Percentiles rank a stretch among this genome's conserved stretches.
phyloP scores from a whole-genome alignment of 2,329 filamentous ascomycete genomes.

The Hypoxylon sp. region DNA sequence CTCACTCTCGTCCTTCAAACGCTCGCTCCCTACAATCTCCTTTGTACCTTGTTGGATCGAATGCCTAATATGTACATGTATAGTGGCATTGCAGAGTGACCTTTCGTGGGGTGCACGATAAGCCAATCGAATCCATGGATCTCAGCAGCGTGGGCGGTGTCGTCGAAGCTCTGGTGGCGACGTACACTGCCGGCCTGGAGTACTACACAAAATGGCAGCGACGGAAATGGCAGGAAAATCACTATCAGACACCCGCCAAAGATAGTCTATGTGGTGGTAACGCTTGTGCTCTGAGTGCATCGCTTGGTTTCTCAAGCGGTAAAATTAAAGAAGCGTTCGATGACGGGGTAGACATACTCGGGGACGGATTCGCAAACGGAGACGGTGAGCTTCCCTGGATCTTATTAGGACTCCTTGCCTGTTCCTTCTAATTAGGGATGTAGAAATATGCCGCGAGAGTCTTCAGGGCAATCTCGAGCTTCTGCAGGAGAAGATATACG shows the following conservation, averaged over 20 bases:
- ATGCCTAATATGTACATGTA: conserved; percentile 18
- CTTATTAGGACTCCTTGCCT: not conserved
- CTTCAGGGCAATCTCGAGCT: conserved; percentile 51
- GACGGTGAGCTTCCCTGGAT: conserved; percentile 52
- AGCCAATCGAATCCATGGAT: conserved; percentile 45
- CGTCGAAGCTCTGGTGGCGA: conserved; percentile 52
- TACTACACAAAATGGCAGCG: conserved; percentile 57
- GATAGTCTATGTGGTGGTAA: conserved; percentile 27
- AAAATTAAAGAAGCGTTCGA: conserved; percentile 55
- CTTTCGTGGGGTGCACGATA: conserved; percentile 41
- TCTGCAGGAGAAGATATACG: conserved; percentile 51
- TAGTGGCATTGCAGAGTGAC: conserved; percentile 7
- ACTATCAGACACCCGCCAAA: conserved; percentile 50
- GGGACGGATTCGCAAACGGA: conserved; percentile 55
- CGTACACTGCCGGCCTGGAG: conserved; percentile 53
- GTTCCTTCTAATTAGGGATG: conserved; percentile 13
- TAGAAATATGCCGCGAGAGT: conserved; percentile 52
- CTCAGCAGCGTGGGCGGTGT: conserved; percentile 51
- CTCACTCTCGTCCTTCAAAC: not conserved
- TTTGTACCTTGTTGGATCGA: not conserved
- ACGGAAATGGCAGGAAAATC: conserved; percentile 54
- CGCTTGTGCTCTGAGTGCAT: conserved; percentile 56
- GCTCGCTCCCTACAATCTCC: not conserved
- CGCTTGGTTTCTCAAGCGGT: conserved; percentile 53
- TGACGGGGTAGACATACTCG: conserved; percentile 55